Evolutionary conservation across 495 filamentous ascomycete genomes (phyloP), one percentile per base, ranked within the genome.

Genomic region (Aspergillus funiculosus): DNA sequence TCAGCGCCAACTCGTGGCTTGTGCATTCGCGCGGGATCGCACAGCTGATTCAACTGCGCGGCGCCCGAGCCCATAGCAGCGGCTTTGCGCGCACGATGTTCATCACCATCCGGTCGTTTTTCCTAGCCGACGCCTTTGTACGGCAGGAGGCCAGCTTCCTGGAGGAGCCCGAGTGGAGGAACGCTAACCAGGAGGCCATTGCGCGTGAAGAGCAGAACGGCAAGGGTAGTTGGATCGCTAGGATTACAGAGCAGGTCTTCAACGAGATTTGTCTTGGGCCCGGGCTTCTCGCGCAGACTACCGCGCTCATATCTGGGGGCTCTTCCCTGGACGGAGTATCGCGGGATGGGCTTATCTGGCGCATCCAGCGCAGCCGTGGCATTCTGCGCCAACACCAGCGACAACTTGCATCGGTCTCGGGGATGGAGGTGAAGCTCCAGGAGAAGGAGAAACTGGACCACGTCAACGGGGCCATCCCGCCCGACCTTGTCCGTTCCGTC

Each of bases 11-110:
- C 13, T 57, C 60, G 1, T 70, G 65, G 62, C 45, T 70, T 13
- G 47, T 57, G 9, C 67, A 70, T 45, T 59, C 68, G 2, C 56
- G 62, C 3, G 68, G 67, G 14, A 59, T 66, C 6, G 53, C 41
- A 5, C 39, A 47, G 24, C 52, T 69, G 10, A 54, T 67, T 15
- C 46, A 43, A 3, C 37, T 59, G 8, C 63, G 68, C 0, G 65
- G 67, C 0, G 46, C 61, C 1, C 42, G 48, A 18, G 50, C 54
- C 1, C 59, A 67, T 35, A 43, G 30, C 11, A 34, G 18, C 3
- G 67, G 64, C 4, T 56, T 66, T 31, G 60, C 59, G 5, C 51
- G 51, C 14, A 52, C 54, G 7, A 29, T 69, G 0, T 56, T 68
- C 14, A 22, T 57, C 11, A 57, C 60, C 15, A 64, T 57, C 48